Conservation (phyloP, 106 monocot genomes). For the Iris macrosiphon region DNA sequence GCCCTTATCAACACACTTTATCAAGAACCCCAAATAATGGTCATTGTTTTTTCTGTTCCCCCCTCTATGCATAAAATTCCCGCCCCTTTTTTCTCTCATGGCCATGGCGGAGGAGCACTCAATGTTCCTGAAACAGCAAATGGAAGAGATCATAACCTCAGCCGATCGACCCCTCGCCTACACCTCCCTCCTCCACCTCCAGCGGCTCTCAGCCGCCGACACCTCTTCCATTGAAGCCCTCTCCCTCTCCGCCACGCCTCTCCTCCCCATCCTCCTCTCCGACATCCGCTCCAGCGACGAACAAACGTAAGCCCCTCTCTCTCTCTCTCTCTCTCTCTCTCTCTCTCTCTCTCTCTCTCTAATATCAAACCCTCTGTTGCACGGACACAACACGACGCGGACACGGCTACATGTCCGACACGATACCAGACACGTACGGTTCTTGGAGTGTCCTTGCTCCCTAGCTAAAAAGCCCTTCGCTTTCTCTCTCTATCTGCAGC, state of each 20-base stretch:
- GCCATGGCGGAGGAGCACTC: too few relatives aligned
- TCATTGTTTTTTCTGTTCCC: too few relatives aligned
- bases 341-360: background rate
- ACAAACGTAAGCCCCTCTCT: slow-evolving; percentile 35
- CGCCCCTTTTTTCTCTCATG: too few relatives aligned
- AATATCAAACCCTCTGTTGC: too few relatives aligned
- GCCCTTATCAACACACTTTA: too few relatives aligned
- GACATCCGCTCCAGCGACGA: slow-evolving; percentile 40
- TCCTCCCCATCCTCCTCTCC: slow-evolving; percentile 32
- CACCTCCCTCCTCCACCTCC: slow-evolving; percentile 39
- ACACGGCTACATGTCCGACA: too few relatives aligned
- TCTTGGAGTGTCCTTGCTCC: too few relatives aligned
- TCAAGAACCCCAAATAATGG: too few relatives aligned
- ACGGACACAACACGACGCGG: too few relatives aligned
- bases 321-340: background rate
- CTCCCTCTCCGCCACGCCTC: slow-evolving; percentile 23
- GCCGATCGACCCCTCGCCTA: slow-evolving; percentile 40
- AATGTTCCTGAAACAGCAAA: slow-evolving; percentile 9
- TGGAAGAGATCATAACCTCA: slow-evolving; percentile 17
- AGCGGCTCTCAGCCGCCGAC: slow-evolving; percentile 27
- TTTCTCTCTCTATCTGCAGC: slow-evolving; percentile 15
- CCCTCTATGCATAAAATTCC: too few relatives aligned
- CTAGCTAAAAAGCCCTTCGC: too few relatives aligned
- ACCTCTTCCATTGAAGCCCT: slow-evolving; percentile 23
- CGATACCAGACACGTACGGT: too few relatives aligned